Percentiles rank a stretch among this genome's conserved stretches.
These are phyloP conservation scores for Lindgomyces ingoldianus DNA, from an alignment of 495 filamentous ascomycete genomes.

Conservation along the genomic window DNA sequence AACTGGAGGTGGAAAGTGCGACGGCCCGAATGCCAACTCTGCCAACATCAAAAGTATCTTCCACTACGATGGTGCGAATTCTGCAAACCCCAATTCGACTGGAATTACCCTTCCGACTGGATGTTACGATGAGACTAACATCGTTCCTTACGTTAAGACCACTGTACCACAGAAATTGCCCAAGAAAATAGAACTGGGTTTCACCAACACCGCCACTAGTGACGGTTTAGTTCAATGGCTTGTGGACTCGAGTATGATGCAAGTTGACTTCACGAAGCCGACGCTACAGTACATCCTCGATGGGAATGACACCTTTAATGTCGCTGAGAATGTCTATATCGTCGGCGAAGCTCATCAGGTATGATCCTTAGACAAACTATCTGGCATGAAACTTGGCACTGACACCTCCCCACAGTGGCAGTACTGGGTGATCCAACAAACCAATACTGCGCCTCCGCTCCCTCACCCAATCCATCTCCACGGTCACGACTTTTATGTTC, in stretches of 20 bases:
- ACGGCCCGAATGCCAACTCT: constrained; percentile 37
- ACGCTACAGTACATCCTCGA: constrained; percentile 41
- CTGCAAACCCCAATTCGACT: constrained; percentile 34
- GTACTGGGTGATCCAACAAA: constrained; percentile 46
- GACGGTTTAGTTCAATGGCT: constrained; percentile 41
- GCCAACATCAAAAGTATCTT: constrained; percentile 41
- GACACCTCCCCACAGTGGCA: constrained; percentile 28
- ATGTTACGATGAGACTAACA: constrained; percentile 39
- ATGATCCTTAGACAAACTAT: not conserved
- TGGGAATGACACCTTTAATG: constrained; percentile 37
- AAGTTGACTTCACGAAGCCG: constrained; percentile 38
- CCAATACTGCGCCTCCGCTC: constrained; percentile 25
- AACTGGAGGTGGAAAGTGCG: constrained; percentile 33
- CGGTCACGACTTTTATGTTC: constrained; percentile 48
- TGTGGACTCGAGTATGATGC: constrained; percentile 38
- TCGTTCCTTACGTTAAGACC: constrained; percentile 39
- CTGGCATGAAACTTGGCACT: no score
- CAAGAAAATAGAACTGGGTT: constrained; percentile 24
- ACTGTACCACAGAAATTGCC: constrained; percentile 24
- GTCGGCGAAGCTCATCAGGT: constrained; percentile 32
- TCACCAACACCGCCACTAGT: constrained; percentile 18
- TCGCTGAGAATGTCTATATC: constrained; percentile 34
- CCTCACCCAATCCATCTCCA: constrained; percentile 50
- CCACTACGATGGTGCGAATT: constrained; percentile 37
- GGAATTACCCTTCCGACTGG: constrained; percentile 23